Conservation (phyloP, 192 early-diverging fungal species). For the Entophlyctis luteolus region DNA sequence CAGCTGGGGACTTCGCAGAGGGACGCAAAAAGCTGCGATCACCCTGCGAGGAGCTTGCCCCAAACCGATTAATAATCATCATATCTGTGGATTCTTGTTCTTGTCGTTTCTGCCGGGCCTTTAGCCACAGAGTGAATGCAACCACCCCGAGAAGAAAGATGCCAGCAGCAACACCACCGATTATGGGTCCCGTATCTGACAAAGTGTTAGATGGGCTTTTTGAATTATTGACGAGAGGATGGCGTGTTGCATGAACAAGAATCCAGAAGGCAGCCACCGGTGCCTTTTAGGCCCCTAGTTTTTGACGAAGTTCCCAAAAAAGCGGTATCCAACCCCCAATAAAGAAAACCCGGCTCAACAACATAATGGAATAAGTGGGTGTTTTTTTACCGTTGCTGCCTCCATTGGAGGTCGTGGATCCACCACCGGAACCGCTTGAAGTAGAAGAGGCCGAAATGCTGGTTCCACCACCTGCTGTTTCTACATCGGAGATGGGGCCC, state of each 20-base stretch:
- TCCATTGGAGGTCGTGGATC: not conserved
- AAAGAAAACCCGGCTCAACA: too few relatives aligned
- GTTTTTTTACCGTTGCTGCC: too few relatives aligned
- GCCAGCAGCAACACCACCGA: slow-evolving; percentile 15
- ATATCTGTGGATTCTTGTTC: not conserved
- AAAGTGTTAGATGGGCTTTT: not conserved
- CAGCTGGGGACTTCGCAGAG: not conserved
- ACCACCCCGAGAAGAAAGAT: slow-evolving; percentile 9
- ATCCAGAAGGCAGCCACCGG: not conserved
- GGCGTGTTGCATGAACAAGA: not conserved
- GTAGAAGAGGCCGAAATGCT: not conserved
- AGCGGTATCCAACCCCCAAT: not conserved
- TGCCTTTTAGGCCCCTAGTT: not conserved
- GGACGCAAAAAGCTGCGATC: not conserved
- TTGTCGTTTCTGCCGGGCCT: not conserved
- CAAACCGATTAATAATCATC: slow-evolving; percentile 7
- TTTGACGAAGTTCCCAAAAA: not conserved
- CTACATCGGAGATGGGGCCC: not conserved
- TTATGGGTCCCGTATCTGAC: slow-evolving; percentile 11
- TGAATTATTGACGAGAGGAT: not conserved
- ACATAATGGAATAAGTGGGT: too few relatives aligned
- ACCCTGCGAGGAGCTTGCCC: not conserved
- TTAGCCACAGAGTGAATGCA: slow-evolving; percentile 18
- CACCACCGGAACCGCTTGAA: too few relatives aligned
- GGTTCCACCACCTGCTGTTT: not conserved